Evolutionary conservation across 352 stramenopile species (phyloP).

Genomic region (Globisporangium alternatum): DNA sequence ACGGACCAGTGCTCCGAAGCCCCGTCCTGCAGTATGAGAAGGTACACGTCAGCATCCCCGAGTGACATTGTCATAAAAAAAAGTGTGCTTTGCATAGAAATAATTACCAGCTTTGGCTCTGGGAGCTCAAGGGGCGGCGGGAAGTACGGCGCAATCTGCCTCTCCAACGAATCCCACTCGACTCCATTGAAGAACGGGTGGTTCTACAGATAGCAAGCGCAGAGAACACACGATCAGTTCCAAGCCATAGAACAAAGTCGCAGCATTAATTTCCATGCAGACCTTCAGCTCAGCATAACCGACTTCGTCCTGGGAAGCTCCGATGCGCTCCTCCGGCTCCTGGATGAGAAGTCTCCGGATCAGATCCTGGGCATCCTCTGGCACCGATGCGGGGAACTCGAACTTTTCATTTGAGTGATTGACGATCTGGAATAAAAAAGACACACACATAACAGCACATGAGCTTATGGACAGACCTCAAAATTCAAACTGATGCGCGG

Average conservation of each 20-base stretch:
- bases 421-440: slow-evolving; percentile 49
- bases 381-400: slow-evolving; percentile 67
- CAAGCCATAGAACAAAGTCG: too few relatives aligned
- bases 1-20: slow-evolving; percentile 77
- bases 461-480: neutral
- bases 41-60: neutral
- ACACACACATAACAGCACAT: neutral
- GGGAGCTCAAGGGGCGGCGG: slow-evolving; percentile 54
- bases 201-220: slow-evolving; percentile 23
- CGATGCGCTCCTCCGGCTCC: slow-evolving; percentile 62
- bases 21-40: slow-evolving; percentile 44
- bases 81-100: neutral
- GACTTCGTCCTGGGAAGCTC: slow-evolving; percentile 62
- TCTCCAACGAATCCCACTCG: slow-evolving; percentile 60
- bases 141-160: slow-evolving; percentile 54
- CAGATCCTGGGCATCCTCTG: slow-evolving; percentile 63
- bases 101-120: slow-evolving; percentile 54
- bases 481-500: neutral
- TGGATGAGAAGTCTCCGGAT: slow-evolving; percentile 77
- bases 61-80: neutral
- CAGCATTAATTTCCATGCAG: neutral
- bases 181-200: slow-evolving; percentile 81
- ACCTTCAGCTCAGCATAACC: slow-evolving; percentile 73
- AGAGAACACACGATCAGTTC: neutral
- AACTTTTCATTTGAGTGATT: slow-evolving; percentile 77